Conservation (phyloP, 177 flowering plant genomes). For the Vitis hybrid region DNA sequence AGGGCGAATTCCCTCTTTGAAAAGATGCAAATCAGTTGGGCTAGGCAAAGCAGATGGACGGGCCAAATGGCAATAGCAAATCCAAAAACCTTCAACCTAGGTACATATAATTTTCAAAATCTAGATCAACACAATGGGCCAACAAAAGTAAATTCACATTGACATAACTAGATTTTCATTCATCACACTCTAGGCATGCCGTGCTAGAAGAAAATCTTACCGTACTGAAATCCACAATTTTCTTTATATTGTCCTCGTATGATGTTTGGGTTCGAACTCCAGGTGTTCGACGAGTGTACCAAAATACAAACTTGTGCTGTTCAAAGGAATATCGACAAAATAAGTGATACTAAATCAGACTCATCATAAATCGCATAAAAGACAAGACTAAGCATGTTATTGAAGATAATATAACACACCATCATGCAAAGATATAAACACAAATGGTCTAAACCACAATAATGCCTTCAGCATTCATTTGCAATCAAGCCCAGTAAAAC, state of each 20-base stretch:
- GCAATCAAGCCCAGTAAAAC: no score
- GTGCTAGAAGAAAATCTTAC: constrained; percentile 36
- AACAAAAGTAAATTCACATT: not conserved
- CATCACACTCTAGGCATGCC: not conserved
- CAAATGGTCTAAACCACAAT: no score
- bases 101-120: constrained; percentile 9
- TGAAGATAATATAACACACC: not conserved
- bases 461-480: no score
- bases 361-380: not conserved
- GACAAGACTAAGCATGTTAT: not conserved
- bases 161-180: not conserved
- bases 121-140: not conserved
- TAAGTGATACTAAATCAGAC: not conserved
- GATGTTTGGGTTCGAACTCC: constrained; percentile 80
- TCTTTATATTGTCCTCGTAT: constrained; percentile 94
- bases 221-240: constrained; percentile 88
- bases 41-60: constrained; percentile 85
- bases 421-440: not conserved
- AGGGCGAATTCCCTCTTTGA: constrained; percentile 96
- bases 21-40: constrained; percentile 97
- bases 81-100: constrained; percentile 95
- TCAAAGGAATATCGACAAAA: constrained; percentile 9
- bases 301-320: constrained; percentile 89
- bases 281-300: constrained; percentile 95
- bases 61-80: constrained; percentile 91